These are phyloP conservation scores for Vanrija sp. DNA, from an alignment of 1,284 basidiomycete species.

Conservation along the genomic window DNA sequence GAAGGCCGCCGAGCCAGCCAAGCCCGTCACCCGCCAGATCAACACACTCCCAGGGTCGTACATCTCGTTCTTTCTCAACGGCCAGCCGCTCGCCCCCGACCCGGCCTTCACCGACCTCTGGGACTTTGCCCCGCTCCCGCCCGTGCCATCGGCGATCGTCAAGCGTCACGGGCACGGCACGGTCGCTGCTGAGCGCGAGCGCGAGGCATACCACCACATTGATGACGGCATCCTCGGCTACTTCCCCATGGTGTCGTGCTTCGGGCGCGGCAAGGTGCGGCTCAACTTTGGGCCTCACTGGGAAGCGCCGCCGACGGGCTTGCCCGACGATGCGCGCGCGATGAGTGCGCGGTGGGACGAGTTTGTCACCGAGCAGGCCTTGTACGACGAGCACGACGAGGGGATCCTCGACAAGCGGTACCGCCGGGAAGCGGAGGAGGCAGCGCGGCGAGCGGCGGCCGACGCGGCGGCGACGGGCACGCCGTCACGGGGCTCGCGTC, in stretches of 20 bases:
- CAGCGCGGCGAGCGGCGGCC: slow-evolving; percentile 1
- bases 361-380: slow-evolving; percentile 34
- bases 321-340: slow-evolving; percentile 17
- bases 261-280: slow-evolving; percentile 78
- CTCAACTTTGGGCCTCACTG: slow-evolving; percentile 88
- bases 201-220: slow-evolving; percentile 49
- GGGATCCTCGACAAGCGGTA: slow-evolving; percentile 21
- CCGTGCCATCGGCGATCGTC: slow-evolving; percentile 22
- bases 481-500: not conserved
- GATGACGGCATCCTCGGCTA: slow-evolving; percentile 96
- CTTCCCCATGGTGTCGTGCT: slow-evolving; percentile 90
- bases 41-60: slow-evolving; percentile 68
- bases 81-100: slow-evolving; percentile 67
- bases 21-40: slow-evolving; percentile 45
- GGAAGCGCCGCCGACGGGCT: slow-evolving; percentile 59
- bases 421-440: slow-evolving; percentile 21
- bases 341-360: slow-evolving; percentile 42
- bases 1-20: slow-evolving; percentile 46
- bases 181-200: slow-evolving; percentile 22
- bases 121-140: slow-evolving; percentile 82
- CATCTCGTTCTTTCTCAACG: slow-evolving; percentile 90
- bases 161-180: not conserved
- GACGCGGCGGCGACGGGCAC: not conserved
- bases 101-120: slow-evolving; percentile 80
- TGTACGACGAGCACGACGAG: slow-evolving; percentile 45